Evolutionary conservation across 257 asterid species (phyloP), one percentile per base, ranked within the genome.

Genomic region (Penstemon eatonii): DNA sequence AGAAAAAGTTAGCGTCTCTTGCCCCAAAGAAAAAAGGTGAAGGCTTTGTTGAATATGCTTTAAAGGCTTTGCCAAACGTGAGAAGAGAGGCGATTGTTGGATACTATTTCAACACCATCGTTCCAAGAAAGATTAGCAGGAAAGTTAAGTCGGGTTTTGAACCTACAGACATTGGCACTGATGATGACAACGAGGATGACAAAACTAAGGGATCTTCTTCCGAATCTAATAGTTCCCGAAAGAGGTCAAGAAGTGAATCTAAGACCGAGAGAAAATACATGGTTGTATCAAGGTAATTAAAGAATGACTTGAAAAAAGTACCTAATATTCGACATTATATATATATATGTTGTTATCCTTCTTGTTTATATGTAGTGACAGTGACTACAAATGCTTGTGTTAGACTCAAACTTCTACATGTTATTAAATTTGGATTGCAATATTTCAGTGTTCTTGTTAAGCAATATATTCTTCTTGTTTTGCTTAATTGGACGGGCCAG

Each of bases 101-200:
- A 62, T 79, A 79, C 66, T 74, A 74, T 63, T 73, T 60, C 67
- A 79, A 75, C 37, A 63, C 71, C n/a, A 42, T 66, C 52, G 57
- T 79, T 43, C 80, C 75, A 1, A 60, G 55, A 63, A 58, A 50
- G 12, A 70, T 70, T 11, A 36, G 66, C 25, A 4, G 3, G 25
- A 55, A 56, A 49, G 68, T 61, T 11, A 62, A 56, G 65, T 46
- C 60, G 1, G 66, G 63, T 8, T 7, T 42, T 10, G 11, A 1
- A 13, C 40, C 52, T 13, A 4, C 37, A 7, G 6, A 40, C 12
- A 38, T 74, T 33, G 50, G 38, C 60, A 78, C 83, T 1, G 83
- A 78, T 45, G 83, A 74, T 39, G 83, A 78, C 33, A 2, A 25
- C 33, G 33, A 25, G 33, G 33, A 25, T 25, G 33, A 25, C 2